Evolutionary conservation across 1,284 basidiomycete genomes (phyloP), one percentile per base, ranked within the genome.

Genomic region (Tausonia pullulans): DNA sequence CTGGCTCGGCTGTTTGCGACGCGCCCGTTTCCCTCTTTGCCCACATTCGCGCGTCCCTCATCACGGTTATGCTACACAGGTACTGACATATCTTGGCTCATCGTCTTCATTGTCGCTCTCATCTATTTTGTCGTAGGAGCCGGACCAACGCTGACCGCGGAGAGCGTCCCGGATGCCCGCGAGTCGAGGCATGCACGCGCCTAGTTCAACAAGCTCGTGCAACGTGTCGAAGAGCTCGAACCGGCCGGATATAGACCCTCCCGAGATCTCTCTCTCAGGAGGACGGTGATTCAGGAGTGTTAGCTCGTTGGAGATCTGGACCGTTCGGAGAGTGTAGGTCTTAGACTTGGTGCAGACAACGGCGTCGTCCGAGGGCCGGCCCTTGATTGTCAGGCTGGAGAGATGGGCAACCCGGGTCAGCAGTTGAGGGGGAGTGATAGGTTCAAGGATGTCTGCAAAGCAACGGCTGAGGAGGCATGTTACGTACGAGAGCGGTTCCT

Each of bases 281-380:
- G 59, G 14, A 62, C 14, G 49, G 41, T 39, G 54, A 61, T 50
- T 48, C 61, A 43, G 54, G 56, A 95, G 81, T 11, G 90, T 79
- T 48, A 93, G 78, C 0, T 89, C 86, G 74, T 96, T 96, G 14
- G 91, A 95, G 57, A 94, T 79, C 3, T 83, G 80, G 7, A 96
- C 85, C 0, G 90, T 87, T 5, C 91, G 85, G 40, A 96, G 78
- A 0, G 82, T 74, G 73, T 87, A 96, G 0, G 92, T 96, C 72
- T 83, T 84, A 67, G 85, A 79, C 0, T 79, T 69, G 0, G 90
- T 93, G 72, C 92, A 95, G 4, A 94, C 77, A 0, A 95, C 90
- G 0, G 92, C 92, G 70, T 94, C 88, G 71, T 95, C 91, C 16
- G 81, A 81, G 1, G 83, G 75, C 53, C 84, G 78, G 0, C 93